phyloP scores from a whole-genome alignment of 2,329 filamentous ascomycete species.

The Verticillium isaacii region DNA sequence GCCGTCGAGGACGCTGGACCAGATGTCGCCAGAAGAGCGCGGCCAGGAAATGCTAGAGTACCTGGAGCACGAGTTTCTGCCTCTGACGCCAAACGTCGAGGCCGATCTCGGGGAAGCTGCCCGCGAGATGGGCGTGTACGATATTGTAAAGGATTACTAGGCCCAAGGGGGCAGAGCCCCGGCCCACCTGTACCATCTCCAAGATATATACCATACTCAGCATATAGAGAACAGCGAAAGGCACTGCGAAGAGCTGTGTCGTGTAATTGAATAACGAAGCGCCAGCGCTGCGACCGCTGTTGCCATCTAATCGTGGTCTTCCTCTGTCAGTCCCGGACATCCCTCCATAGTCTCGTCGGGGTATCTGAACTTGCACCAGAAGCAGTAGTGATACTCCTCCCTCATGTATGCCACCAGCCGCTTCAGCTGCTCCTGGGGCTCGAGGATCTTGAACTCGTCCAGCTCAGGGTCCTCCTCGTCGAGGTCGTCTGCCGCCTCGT shows the following conservation, averaged over 20 bases:
- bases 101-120: constrained; percentile 26
- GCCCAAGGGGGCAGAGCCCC: neutral
- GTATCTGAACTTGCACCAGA: constrained; percentile 91
- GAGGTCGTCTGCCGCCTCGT: constrained; percentile 60
- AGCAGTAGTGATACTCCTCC: constrained; percentile 74
- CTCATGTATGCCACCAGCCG: constrained; percentile 67
- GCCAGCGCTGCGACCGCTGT: neutral
- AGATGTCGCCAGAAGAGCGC: constrained; percentile 29
- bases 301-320: constrained; percentile 61
- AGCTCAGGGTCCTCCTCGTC: constrained; percentile 79
- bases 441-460: constrained; percentile 70
- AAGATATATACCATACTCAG: neutral
- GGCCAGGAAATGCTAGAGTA: constrained; percentile 36
- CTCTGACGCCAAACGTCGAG: constrained; percentile 17
- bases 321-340: constrained; percentile 82
- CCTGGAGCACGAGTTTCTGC: constrained; percentile 33
- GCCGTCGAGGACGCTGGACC: constrained; percentile 22
- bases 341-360: constrained; percentile 71
- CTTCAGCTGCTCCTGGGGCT: constrained; percentile 60
- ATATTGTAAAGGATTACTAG: constrained; percentile 13
- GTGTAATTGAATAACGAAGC: neutral
- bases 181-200: neutral
- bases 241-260: neutral
- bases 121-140: constrained; percentile 38
- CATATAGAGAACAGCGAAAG: neutral